Evolutionary conservation across 2,329 filamentous ascomycete species (phyloP).

Genomic region (Coleophoma cylindrospora): DNA sequence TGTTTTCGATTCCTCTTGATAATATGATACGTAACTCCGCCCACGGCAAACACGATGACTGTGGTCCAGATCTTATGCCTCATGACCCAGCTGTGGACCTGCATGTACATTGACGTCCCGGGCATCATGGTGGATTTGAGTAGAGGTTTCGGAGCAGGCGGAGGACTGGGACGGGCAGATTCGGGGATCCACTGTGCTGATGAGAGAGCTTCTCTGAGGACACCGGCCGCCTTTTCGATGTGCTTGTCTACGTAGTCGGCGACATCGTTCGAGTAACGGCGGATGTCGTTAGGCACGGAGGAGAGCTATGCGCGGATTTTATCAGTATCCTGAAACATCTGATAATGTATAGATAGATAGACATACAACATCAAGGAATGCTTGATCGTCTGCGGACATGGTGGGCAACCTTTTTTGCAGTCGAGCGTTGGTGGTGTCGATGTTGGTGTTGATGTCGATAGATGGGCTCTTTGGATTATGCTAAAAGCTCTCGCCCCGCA

Average conservation of each 20-base stretch:
- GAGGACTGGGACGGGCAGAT: conserved; percentile 55
- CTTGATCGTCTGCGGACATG: conserved; percentile 78
- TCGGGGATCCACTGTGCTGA: conserved; percentile 70
- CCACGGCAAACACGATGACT: conserved; percentile 63
- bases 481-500: neutral
- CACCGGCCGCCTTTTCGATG: conserved; percentile 69
- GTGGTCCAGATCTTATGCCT: conserved; percentile 71
- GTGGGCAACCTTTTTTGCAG: conserved; percentile 23
- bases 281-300: conserved; percentile 59
- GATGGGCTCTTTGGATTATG: neutral
- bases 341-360: conserved; percentile 1
- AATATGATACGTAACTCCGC: conserved; percentile 51
- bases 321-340: neutral
- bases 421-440: neutral
- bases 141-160: conserved; percentile 26
- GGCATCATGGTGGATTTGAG: conserved; percentile 22
- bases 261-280: conserved; percentile 64
- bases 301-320: conserved; percentile 37
- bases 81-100: conserved; percentile 64
- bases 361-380: conserved; percentile 71
- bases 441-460: neutral
- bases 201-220: conserved; percentile 65
- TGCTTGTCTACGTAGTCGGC: conserved; percentile 78
- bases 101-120: conserved; percentile 36
- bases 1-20: conserved; percentile 51